These are phyloP conservation scores for Solanum boliviense DNA, from an alignment of 257 asterid species.

Conservation along the genomic window DNA sequence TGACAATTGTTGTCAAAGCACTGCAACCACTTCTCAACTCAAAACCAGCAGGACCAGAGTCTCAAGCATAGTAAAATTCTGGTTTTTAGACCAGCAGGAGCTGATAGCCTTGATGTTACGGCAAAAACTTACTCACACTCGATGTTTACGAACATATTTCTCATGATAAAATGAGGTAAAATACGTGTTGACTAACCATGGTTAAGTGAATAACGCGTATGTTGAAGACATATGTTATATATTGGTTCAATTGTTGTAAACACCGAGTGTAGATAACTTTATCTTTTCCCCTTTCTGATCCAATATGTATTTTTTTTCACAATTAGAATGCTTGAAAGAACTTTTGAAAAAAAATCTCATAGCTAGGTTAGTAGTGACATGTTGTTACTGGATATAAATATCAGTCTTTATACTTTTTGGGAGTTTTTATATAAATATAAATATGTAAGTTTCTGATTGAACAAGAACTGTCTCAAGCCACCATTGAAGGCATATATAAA, in stretches of 20 bases:
- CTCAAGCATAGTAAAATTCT: not conserved
- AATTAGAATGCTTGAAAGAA: not conserved
- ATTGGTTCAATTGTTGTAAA: not conserved
- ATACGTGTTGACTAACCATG: not conserved
- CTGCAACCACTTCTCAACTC: constrained; percentile 86
- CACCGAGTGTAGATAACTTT: not conserved
- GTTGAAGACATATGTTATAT: not conserved
- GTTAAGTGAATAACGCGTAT: not conserved
- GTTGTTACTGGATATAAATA: not conserved
- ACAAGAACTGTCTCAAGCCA: not conserved
- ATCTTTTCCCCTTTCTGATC: not conserved
- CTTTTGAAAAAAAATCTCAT: not conserved
- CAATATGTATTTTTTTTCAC: not conserved
- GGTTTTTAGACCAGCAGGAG: not conserved
- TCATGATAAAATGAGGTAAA: not conserved
- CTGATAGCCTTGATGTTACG: not conserved
- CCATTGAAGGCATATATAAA: not conserved
- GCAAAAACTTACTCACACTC: not conserved
- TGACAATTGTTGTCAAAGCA: constrained; percentile 95
- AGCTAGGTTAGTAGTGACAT: not conserved
- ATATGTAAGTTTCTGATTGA: not conserved
- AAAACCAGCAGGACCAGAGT: constrained; percentile 37
- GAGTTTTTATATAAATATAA: not conserved
- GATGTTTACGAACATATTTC: not conserved
- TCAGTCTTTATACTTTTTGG: not conserved